These are phyloP conservation scores for Fragaria vesca DNA, from an alignment of 306 rosid genomes.

Conservation along the genomic window DNA sequence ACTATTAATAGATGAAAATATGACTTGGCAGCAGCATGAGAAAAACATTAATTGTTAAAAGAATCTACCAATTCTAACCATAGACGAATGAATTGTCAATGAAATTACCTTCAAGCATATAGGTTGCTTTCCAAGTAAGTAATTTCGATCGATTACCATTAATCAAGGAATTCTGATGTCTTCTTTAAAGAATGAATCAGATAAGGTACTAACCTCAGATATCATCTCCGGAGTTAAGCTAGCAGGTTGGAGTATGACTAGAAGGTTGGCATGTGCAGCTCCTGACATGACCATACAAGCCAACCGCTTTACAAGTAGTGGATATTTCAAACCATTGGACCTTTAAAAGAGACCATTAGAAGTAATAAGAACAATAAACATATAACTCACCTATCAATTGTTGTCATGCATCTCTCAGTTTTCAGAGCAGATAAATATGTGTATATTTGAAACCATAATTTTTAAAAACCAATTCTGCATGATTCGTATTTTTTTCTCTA, in stretches of 20 bases:
- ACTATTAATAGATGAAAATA: background rate
- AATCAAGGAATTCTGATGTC: background rate
- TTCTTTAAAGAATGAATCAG: background rate
- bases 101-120: background rate
- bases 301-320: slow-evolving; percentile 82
- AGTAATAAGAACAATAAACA: slow-evolving; percentile 3
- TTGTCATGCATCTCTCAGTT: background rate
- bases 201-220: slow-evolving; percentile 41
- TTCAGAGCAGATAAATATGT: background rate
- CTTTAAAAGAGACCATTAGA: slow-evolving; percentile 38
- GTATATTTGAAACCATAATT: background rate
- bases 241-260: slow-evolving; percentile 91
- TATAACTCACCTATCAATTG: background rate
- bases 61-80: background rate
- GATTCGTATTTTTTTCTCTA: too few species aligned
- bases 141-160: background rate
- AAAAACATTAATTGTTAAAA: background rate
- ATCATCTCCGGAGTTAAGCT: slow-evolving; percentile 59
- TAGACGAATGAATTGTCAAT: background rate
- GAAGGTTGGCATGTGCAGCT: slow-evolving; percentile 50
- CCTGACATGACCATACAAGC: slow-evolving; percentile 88
- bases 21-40: background rate
- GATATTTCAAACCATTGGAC: slow-evolving; percentile 72
- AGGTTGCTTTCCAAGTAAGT: background rate
- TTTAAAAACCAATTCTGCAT: too few species aligned